Evolutionary conservation across 2,329 filamentous ascomycete genomes (phyloP), one percentile per base, ranked within the genome.

Genomic region (Fusarium liriodendri): DNA sequence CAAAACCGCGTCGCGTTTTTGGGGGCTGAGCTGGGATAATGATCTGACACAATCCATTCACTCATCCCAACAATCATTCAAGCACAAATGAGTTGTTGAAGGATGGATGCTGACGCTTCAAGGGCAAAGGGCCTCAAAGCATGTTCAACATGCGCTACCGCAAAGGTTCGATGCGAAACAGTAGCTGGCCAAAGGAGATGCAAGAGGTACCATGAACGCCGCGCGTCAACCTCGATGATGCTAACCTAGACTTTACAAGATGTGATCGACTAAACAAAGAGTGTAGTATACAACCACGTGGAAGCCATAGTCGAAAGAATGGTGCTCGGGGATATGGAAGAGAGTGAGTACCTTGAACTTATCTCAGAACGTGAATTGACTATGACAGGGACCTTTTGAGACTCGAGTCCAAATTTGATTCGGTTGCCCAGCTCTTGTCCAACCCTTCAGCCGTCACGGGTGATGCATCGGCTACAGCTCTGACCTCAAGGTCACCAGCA

Each of bases 351-450:
- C 22, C 2, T 5, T 14, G 3, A 8, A 29, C 16, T 16, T 7
- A 6, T 7, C 9, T 20, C 14, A 32, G 5, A 4, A 2, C 0
- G 22, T 20, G 4, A 10, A 29, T 14, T 71, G 8, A 70, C 16
- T 5, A 2, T 8, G 29, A 1, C 1, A 71, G 69, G 6, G 67
- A 67, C 18, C 27, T 71, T 27, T 32, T 45, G 0, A 35, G 69
- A 50, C 62, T 71, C 2, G 62, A 71, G 18, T 67, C 69, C 22
- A 70, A 70, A 16, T 70, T 71, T 5, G 67, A 70, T 25, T 71
- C 69, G 11, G 63, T 67, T 25, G 50, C 69, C 13, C 69, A 50
- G 5, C 38, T 71, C 6, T 27, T 66, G 6, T 52, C 62, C 13
- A 47, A 29, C 22, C 55, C 67, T 10, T n/a, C 52, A 14, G 3